Evolutionary conservation across 257 asterid species (phyloP).

Genomic region (Linaria vulgaris): DNA sequence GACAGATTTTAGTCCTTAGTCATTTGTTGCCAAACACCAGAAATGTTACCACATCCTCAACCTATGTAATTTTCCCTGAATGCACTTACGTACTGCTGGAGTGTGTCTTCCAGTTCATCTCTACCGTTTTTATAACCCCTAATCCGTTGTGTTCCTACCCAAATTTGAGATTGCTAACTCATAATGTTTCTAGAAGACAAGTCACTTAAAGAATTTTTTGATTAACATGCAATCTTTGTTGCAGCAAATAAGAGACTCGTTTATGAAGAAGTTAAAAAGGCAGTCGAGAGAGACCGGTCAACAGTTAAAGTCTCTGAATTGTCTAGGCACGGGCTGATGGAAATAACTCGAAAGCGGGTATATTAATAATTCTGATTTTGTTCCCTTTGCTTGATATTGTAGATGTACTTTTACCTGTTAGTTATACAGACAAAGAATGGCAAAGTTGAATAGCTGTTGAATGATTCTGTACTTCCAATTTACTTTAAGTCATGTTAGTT

Average conservation of each 20-base stretch:
- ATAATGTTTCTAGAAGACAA: too few species aligned
- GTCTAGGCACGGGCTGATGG: conserved; percentile 96
- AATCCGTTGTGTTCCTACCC: conserved; percentile 7
- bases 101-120: conserved; percentile 10
- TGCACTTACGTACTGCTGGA: conserved; percentile 4
- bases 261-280: conserved; percentile 82
- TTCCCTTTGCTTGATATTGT: conserved; percentile 3
- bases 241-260: conserved; percentile 88
- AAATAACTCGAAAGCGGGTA: conserved; percentile 94
- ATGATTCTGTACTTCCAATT: background rate
- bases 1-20: background rate
- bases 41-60: background rate
- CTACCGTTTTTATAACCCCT: conserved; percentile 13
- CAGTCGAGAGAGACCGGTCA: conserved; percentile 89
- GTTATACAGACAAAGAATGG: conserved; percentile 3
- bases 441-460: background rate
- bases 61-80: background rate
- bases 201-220: too few species aligned
- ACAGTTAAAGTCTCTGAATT: conserved; percentile 85
- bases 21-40: background rate
- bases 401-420: conserved; percentile 10
- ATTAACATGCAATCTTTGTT: too few species aligned
- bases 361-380: conserved; percentile 21
- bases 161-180: background rate
- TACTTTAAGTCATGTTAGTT: background rate